Conservation (phyloP, 306 rosid species). For the Trichosanthes truncata region DNA sequence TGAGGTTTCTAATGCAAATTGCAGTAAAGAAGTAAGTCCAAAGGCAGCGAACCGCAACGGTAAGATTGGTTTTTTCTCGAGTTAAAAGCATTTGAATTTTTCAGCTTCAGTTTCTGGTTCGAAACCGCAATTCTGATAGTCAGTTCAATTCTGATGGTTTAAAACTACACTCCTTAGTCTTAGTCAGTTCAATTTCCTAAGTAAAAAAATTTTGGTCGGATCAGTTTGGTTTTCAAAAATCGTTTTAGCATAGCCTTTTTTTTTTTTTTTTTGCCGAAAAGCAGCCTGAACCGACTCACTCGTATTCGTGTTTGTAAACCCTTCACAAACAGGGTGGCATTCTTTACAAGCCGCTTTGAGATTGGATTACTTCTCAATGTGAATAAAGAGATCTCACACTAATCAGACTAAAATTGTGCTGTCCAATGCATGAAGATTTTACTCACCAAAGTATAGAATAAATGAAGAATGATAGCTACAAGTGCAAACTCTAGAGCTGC, state of each 20-base stretch:
- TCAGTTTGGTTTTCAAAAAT: background rate
- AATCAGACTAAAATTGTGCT: background rate
- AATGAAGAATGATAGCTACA: conserved; percentile 64
- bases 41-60: background rate
- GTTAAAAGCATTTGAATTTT: background rate
- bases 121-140: background rate
- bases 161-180: background rate
- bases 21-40: background rate
- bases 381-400: background rate
- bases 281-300: background rate
- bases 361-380: background rate
- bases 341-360: background rate
- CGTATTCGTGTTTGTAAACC: background rate
- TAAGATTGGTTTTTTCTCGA: background rate
- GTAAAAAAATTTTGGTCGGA: background rate
- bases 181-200: background rate
- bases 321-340: background rate
- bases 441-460: conserved; percentile 67
- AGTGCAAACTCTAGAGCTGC: conserved; percentile 97
- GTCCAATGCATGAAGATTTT: background rate
- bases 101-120: background rate
- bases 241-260: no score
- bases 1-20: background rate
- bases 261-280: background rate
- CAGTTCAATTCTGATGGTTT: no score